Percentiles rank a stretch among this genome's conserved stretches.
Conservation (phyloP, 1,139 yeast species). For the Candida pseudoviswanathii region DNA sequence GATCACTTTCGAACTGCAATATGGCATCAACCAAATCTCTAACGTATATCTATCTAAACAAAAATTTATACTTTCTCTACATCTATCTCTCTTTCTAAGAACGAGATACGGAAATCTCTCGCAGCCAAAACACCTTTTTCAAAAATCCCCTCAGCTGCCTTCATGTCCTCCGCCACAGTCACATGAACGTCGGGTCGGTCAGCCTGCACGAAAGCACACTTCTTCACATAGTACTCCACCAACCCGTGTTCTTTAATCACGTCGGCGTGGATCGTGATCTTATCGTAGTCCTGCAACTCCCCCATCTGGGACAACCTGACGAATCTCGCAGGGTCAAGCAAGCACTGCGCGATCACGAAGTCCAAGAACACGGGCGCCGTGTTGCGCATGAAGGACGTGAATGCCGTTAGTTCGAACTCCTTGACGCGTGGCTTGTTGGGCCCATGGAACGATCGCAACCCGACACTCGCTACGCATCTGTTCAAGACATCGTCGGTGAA, state of each 20-base stretch:
- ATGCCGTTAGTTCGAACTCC: slow-evolving; percentile 49
- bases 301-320: slow-evolving; percentile 10
- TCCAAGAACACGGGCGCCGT: slow-evolving; percentile 42
- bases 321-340: slow-evolving; percentile 16
- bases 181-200: slow-evolving; percentile 25
- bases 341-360: slow-evolving; percentile 19
- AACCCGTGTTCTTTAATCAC: slow-evolving; percentile 56
- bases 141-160: slow-evolving; percentile 19
- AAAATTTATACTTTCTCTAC: neutral
- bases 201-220: slow-evolving; percentile 40
- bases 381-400: slow-evolving; percentile 51
- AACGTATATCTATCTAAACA: neutral
- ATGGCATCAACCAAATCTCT: no score
- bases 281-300: slow-evolving; percentile 9
- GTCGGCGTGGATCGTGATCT: slow-evolving; percentile 33
- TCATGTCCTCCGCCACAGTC: slow-evolving; percentile 17
- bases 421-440: slow-evolving; percentile 8
- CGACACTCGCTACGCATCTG: slow-evolving; percentile 47
- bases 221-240: slow-evolving; percentile 43
- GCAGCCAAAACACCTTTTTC: slow-evolving; percentile 37
- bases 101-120: slow-evolving; percentile 15
- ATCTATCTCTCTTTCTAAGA: slow-evolving; percentile 8
- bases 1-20: no score
- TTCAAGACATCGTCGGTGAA: slow-evolving; percentile 20
- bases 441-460: slow-evolving; percentile 32